Base-by-base conservation (phyloP, 805 yeast species). In the Candida nonsorbophila region DNA sequence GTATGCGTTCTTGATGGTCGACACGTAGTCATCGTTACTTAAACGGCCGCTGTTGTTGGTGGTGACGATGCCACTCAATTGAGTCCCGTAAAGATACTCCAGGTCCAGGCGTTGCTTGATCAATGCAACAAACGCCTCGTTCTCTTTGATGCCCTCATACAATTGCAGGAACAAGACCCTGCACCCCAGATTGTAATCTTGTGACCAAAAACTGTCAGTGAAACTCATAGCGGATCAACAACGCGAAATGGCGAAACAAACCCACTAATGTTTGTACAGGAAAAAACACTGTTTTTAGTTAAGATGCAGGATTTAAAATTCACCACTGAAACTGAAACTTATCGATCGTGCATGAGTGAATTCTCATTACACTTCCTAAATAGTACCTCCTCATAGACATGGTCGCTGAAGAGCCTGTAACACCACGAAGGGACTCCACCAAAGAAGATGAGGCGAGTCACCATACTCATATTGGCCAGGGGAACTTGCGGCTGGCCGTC, bases 191-290 rank as follows among this genome's bases (percentile, higher is more conserved):
- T 65, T 57, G 45, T 78, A 76, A 47, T 81, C 88, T 16, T 62
- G 63, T 6, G 86, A 67, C 94, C 94, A 83, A 56, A 83, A 83
- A 42, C 78, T 74, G 42, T 80, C 85, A 4, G 84, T 76, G 57
- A 83, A 81, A 13, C 84, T 73, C 70, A 64, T 64, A 13, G 9
- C 11, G 16, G 9, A 6, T 24, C 18, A n/a, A n/a, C n/a, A n/a
- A n/a, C n/a, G n/a, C n/a, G n/a, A n/a, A n/a, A n/a, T n/a, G n/a
- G n/a, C n/a, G n/a, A n/a, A n/a, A n/a, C n/a, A n/a, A n/a, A n/a
- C n/a, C n/a, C n/a, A n/a, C n/a, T n/a, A n/a, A n/a, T n/a, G n/a
- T n/a, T n/a, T n/a, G n/a, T n/a, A n/a, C n/a, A n/a, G n/a, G n/a
- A n/a, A n/a, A n/a, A n/a, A n/a, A n/a, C n/a, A n/a, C n/a, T n/a